A percentile compares a stretch with the other conserved stretches of the same genome.
Evolutionary conservation across 192 early-diverging fungal species (phyloP).

Genomic region (Rhizoclosmatium sp.): DNA sequence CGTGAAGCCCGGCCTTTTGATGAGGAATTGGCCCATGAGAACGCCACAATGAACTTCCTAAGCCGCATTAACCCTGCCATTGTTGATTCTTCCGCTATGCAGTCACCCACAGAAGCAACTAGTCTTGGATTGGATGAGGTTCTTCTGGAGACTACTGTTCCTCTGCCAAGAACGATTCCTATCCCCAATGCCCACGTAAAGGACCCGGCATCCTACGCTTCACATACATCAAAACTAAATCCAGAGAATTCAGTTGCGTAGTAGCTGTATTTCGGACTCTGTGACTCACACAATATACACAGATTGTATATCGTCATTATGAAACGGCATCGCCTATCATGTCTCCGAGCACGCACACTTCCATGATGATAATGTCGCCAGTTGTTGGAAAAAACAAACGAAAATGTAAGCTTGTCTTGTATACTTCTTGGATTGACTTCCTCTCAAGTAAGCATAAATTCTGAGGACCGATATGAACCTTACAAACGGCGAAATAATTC

Average conservation of each 20-base stretch:
- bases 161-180: conserved; percentile 25
- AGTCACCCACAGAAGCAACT: not conserved
- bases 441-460: conserved; percentile 26
- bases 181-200: conserved; percentile 40
- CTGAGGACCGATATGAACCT: conserved; percentile 51
- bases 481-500: conserved; percentile 39
- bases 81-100: not conserved
- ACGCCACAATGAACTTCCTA: conserved; percentile 25
- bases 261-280: not conserved
- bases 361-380: conserved; percentile 28
- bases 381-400: conserved; percentile 47
- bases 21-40: conserved; percentile 36
- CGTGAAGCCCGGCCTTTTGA: conserved; percentile 34
- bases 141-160: not conserved
- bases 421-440: conserved; percentile 1
- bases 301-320: conserved; percentile 25
- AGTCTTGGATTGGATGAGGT: not conserved
- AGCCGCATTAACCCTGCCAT: conserved; percentile 16
- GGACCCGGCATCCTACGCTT: conserved; percentile 52
- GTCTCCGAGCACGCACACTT: conserved; percentile 42
- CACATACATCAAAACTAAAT: conserved; percentile 51
- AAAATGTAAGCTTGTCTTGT: conserved; percentile 40
- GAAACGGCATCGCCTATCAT: conserved; percentile 40
- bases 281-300: not conserved
- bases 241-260: conserved; percentile 42